A percentile compares a stretch with the other conserved stretches of the same genome.
phyloP scores from a whole-genome alignment of 2,329 filamentous ascomycete species.

The Arthrobotrys musiformis region DNA sequence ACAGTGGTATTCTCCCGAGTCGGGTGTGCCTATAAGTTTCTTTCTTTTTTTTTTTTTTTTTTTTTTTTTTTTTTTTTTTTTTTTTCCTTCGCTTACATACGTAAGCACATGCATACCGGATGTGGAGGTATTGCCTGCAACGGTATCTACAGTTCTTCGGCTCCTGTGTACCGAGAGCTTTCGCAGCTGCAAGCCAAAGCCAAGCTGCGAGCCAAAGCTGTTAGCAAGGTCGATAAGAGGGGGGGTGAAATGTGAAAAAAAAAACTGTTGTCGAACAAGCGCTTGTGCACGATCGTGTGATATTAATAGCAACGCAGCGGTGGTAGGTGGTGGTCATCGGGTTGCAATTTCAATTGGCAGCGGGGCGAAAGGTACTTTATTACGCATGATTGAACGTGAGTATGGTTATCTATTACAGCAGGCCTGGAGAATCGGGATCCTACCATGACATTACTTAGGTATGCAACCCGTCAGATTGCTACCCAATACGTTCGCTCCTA shows the following conservation, averaged over 20 bases:
- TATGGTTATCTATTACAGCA: too few species aligned
- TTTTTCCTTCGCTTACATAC: slow-evolving; percentile 9
- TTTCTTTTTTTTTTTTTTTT: too few species aligned
- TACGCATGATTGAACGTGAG: too few species aligned
- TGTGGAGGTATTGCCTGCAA: slow-evolving; percentile 1
- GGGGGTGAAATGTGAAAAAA: too few species aligned
- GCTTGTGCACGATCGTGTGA: slow-evolving; percentile 8
- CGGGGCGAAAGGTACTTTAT: too few species aligned
- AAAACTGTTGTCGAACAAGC: not conserved
- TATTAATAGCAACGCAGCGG: not conserved
- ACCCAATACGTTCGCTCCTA: too few species aligned
- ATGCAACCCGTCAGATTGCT: too few species aligned
- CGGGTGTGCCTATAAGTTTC: too few species aligned
- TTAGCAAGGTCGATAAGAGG: not conserved
- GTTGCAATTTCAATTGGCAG: not conserved
- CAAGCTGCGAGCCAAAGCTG: not conserved
- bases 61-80: too few species aligned
- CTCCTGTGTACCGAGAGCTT: not conserved
- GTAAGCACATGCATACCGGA: slow-evolving; percentile 1
- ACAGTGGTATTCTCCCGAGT: too few species aligned
- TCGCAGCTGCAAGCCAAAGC: not conserved
- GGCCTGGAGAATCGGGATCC: too few species aligned
- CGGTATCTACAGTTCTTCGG: not conserved
- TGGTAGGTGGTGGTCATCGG: not conserved
- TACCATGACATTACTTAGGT: too few species aligned